Conservation (phyloP, 257 asterid genomes). For the Osmanthus fragrans region DNA sequence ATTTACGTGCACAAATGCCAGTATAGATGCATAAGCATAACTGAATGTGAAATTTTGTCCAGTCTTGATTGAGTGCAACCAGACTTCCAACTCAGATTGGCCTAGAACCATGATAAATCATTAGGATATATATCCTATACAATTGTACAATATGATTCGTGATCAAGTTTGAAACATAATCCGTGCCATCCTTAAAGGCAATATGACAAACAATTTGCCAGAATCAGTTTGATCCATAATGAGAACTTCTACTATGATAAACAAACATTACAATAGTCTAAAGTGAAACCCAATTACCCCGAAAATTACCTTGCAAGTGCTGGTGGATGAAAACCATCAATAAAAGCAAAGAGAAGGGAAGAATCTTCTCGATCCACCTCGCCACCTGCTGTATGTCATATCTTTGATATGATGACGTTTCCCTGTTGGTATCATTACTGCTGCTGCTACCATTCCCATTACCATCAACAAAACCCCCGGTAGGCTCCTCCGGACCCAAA, state of each 20-base stretch:
- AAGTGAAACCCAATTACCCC: not conserved
- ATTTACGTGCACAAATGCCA: not conserved
- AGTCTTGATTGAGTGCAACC: not conserved
- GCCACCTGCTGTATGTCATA: constrained; percentile 76
- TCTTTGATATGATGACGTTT: constrained; percentile 53
- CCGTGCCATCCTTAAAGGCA: not conserved
- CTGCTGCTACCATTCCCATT: constrained; percentile 18
- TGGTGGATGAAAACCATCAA: constrained; percentile 74
- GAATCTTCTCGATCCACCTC: constrained; percentile 76
- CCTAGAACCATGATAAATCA: not conserved
- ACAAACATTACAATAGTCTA: not conserved
- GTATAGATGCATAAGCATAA: not conserved
- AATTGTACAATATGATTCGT: no score
- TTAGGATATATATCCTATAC: no score
- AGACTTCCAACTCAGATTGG: not conserved
- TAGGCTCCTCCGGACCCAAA: constrained; percentile 31
- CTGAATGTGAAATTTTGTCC: not conserved
- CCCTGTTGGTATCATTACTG: constrained; percentile 22
- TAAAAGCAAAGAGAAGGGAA: constrained; percentile 70
- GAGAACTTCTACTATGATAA: constrained; percentile 1
- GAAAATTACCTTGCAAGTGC: constrained; percentile 63
- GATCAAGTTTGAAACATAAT: not conserved
- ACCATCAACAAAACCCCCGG: constrained; percentile 21
- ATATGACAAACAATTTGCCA: not conserved
- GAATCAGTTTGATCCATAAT: not conserved